Evolutionary conservation across 495 filamentous ascomycete species (phyloP), one percentile per base, ranked within the genome.

Genomic region (Talaromyces adpressus): DNA sequence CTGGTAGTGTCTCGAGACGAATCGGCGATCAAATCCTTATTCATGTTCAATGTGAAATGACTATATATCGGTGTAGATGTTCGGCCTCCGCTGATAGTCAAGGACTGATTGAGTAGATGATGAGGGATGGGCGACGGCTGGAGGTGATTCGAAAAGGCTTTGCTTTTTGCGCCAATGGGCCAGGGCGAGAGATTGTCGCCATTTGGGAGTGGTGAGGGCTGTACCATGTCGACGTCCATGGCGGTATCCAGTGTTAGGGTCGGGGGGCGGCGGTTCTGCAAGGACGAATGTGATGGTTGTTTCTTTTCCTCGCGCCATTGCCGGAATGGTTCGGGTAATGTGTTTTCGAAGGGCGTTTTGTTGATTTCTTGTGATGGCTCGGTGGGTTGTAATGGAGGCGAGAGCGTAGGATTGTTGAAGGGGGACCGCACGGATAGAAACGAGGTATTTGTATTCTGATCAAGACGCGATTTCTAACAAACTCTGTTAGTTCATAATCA

Each of bases 201-300:
- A 65, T 64, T 45, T 53, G 57, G 53, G 73, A 62, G 51, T 68
- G 76, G 32, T 77, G 70, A 41, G 67, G 53, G 20, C 8, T 72
- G 80, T 47, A 84, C 80, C 65, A 78, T 78, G 64, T 88, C 87
- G 34, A 75, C 63, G 68, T 88, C 84, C 57, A 75, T 72, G 8
- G 65, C 59, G 14, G 63, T 64, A 30, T 75, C 64, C 14, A 67
- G 18, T 2, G 62, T 63, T 12, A 70, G 62, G 2, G 54, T 25
- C 8, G 62, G 23, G 9, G 66, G 65, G 22, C 60, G 60, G 29
- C 60, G 60, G 25, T 9, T 14, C 29, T 62, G 60, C n/a, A 53
- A 18, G 60, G 60, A 49, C 20, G 59, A 57, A 34, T 53, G 51
- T 53, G 51, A 53, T 27, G 27, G 16, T 9, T 32, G 41, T 41